phyloP scores from a whole-genome alignment of 164 flowering plant species.

The Nymphaea thermarum region DNA sequence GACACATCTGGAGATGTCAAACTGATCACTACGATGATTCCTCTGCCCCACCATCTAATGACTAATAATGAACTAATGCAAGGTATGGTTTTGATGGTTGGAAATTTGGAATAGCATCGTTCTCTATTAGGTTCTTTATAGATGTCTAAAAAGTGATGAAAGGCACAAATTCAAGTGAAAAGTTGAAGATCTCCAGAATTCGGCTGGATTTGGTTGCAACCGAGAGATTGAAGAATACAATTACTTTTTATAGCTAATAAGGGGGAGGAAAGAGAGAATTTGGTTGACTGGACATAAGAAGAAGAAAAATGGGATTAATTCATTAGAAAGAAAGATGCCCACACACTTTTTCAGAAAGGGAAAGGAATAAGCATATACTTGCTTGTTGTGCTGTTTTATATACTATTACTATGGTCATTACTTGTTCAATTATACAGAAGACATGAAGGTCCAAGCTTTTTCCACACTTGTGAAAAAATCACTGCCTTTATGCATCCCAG shows the following conservation, averaged over 20 bases:
- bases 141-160: background rate
- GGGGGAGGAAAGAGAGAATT: conserved; percentile 24
- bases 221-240: conserved; percentile 8
- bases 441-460: no score
- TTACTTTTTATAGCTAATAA: conserved; percentile 7
- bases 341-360: conserved; percentile 26
- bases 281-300: conserved; percentile 60
- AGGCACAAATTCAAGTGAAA: conserved; percentile 6
- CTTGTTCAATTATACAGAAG: conserved; percentile 52
- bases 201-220: conserved; percentile 4
- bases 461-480: no score
- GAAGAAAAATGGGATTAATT: conserved; percentile 32
- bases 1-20: background rate
- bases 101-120: background rate
- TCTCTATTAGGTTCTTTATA: background rate
- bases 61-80: background rate
- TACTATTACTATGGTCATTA: conserved; percentile 70
- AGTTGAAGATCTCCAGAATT: conserved; percentile 4
- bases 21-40: background rate
- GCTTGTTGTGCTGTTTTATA: conserved; percentile 23
- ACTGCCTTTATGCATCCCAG: no score
- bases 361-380: conserved; percentile 59
- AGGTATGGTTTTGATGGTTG: background rate
- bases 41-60: background rate
- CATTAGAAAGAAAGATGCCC: conserved; percentile 33